These are phyloP conservation scores for Kazachstania taianensis DNA, from an alignment of 805 yeast species.

Conservation along the genomic window DNA sequence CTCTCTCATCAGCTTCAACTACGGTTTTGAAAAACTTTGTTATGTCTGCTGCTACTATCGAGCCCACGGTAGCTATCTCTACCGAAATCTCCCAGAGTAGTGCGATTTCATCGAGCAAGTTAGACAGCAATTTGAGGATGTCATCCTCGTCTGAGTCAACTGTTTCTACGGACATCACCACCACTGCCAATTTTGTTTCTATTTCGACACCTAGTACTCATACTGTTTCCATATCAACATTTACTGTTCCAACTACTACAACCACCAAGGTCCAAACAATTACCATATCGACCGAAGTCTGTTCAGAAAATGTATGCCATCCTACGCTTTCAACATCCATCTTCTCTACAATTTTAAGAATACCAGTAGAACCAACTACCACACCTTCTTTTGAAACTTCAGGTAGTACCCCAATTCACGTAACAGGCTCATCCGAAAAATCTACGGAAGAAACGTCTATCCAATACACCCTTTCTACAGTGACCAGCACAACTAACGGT, in stretches of 20 bases:
- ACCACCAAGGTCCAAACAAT: slow-evolving; percentile 1
- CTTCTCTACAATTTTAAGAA: no score
- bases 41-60: not conserved
- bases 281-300: slow-evolving; percentile 13
- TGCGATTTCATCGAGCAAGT: not conserved
- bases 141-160: not conserved
- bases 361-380: no score
- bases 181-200: slow-evolving; percentile 4
- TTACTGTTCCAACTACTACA: not conserved
- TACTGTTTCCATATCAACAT: slow-evolving; percentile 2
- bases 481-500: slow-evolving; percentile 22
- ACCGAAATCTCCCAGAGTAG: not conserved
- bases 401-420: not conserved
- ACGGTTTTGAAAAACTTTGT: not conserved
- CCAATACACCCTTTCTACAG: slow-evolving; percentile 18
- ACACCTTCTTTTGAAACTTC: not conserved
- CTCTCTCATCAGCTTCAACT: not conserved
- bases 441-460: not conserved
- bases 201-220: not conserved
- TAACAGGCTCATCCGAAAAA: not conserved
- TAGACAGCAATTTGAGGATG: not conserved
- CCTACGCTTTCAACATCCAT: not conserved
- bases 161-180: not conserved
- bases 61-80: not conserved
- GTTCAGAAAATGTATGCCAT: slow-evolving; percentile 8